Evolutionary conservation across 768 basidiomycete species (phyloP), one percentile per base, ranked within the genome.

Genomic region (Pleurotus citrinopileatus): DNA sequence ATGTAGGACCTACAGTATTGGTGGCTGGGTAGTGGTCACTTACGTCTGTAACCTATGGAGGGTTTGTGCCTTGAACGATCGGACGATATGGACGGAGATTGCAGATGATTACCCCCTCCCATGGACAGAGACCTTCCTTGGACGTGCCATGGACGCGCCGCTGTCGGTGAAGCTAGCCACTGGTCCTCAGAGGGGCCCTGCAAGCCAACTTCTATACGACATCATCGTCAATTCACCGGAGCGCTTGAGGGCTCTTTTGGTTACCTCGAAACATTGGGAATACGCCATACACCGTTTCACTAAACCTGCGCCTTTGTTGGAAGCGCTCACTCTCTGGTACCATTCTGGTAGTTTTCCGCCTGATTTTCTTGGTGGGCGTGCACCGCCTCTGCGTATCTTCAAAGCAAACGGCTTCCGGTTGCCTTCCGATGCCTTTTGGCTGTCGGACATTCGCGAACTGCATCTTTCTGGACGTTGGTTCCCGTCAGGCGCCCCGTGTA

Each of bases 91-190:
- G 45, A 15, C 25, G 7, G n/a, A 40, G 5, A 40, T 40, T 19
- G 7, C n/a, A 8, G 8, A 40, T 17, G 5, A 19, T 29, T 60
- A 57, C 9, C 67, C 63, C 23, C 66, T 62, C 10, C 56, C 55
- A 26, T 75, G 73, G 71, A 69, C 67, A 13, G 65, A 70, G 50
- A 74, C 73, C 57, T 72, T 79, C 66, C 55, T 80, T 22, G 61
- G 58, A 29, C 70, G 78, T n/a, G 80, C 79, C 2, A 77, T 74
- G 57, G 70, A 62, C 61, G 70, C 69, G 10, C 64, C 68, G 26
- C 61, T 73, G 19, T 53, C 38, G 5, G 5, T 40, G 38, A 6
- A 12, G n/a, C 17, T 40, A 4, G 8, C 6, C n/a, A 7, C 38
- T 19, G 7, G 5, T n/a, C 7, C n/a, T 6, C 12, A 17, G 17